phyloP scores from a whole-genome alignment of 768 basidiomycete species.

The Mycena epipterygia region DNA sequence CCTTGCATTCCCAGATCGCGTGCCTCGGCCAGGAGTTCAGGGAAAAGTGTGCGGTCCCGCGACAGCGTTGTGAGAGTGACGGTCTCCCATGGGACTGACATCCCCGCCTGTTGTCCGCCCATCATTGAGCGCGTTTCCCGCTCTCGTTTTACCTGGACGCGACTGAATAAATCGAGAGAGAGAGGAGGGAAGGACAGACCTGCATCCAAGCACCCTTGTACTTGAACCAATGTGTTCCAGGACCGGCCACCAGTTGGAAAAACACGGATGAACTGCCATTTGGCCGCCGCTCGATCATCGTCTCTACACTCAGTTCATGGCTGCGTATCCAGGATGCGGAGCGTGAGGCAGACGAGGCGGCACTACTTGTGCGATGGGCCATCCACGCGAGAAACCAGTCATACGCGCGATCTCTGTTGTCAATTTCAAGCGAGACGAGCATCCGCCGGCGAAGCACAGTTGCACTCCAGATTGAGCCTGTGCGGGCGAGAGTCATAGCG shows the following conservation, averaged over 20 bases:
- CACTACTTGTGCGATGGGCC: slow-evolving; percentile 71
- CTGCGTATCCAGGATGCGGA: slow-evolving; percentile 72
- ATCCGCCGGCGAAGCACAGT: slow-evolving; percentile 88
- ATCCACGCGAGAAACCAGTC: slow-evolving; percentile 99
- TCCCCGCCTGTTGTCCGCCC: slow-evolving; percentile 65
- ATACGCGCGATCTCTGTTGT: slow-evolving; percentile 94
- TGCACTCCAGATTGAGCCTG: slow-evolving; percentile 76
- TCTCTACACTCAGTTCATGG: slow-evolving; percentile 96
- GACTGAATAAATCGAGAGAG: slow-evolving; percentile 29
- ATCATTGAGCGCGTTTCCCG: slow-evolving; percentile 94
- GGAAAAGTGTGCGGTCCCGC: slow-evolving; percentile 85
- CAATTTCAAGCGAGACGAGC: slow-evolving; percentile 96
- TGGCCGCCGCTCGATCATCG: slow-evolving; percentile 87
- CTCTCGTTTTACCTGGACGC: slow-evolving; percentile 88
- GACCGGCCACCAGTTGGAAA: slow-evolving; percentile 96
- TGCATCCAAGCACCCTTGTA: slow-evolving; percentile 97
- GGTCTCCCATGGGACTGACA: slow-evolving; percentile 91
- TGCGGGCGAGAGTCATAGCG: slow-evolving; percentile 80
- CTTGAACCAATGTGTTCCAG: slow-evolving; percentile 93
- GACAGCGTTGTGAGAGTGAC: slow-evolving; percentile 94
- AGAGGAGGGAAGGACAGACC: slow-evolving; percentile 57
- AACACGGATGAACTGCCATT: slow-evolving; percentile 92
- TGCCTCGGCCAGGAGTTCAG: slow-evolving; percentile 88
- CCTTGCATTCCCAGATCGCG: slow-evolving; percentile 86
- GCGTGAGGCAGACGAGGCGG: slow-evolving; percentile 41